Percentiles rank a stretch among this genome's conserved stretches.
phyloP scores from a whole-genome alignment of 768 basidiomycete genomes.

The Kwoniella sp. region DNA sequence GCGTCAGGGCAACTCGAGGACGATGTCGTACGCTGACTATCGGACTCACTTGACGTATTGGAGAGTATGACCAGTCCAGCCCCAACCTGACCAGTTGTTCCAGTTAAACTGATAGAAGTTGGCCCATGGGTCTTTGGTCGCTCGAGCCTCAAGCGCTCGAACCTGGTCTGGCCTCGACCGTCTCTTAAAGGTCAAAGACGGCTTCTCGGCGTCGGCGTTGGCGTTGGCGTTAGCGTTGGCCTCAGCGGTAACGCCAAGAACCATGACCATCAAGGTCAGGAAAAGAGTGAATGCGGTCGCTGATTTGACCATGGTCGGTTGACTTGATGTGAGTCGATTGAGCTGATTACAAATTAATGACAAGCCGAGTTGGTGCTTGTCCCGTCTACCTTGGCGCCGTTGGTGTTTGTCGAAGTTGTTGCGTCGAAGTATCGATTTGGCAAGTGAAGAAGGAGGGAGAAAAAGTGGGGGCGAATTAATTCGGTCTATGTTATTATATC shows the following conservation, averaged over 20 bases:
- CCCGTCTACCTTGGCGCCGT: not conserved
- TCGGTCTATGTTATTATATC: not conserved
- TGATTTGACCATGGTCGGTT: conserved; percentile 25
- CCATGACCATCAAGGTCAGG: conserved; percentile 3
- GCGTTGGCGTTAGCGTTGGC: not conserved
- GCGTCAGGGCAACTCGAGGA: not conserved
- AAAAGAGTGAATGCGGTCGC: conserved; percentile 23
- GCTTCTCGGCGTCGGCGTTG: conserved; percentile 1
- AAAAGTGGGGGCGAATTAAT: not conserved
- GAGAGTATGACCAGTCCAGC: conserved; percentile 30
- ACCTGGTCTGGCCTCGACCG: not conserved
- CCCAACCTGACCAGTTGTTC: conserved; percentile 24
- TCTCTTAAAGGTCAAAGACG: not conserved
- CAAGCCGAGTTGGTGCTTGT: conserved; percentile 9
- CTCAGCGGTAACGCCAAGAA: conserved; percentile 5
- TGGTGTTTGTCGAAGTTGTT: not conserved
- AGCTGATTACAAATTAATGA: not conserved
- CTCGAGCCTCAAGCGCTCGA: not conserved
- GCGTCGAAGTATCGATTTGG: not conserved
- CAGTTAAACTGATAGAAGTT: conserved; percentile 26
- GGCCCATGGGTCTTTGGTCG: conserved; percentile 27
- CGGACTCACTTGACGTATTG: conserved; percentile 36
- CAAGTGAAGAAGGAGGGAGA: not conserved
- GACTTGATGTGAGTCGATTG: conserved; percentile 7
- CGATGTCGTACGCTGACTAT: no score